A percentile compares a stretch with the other conserved stretches of the same genome.
phyloP scores from a whole-genome alignment of 2,329 filamentous ascomycete genomes.

The Trichoderma aggressivum region DNA sequence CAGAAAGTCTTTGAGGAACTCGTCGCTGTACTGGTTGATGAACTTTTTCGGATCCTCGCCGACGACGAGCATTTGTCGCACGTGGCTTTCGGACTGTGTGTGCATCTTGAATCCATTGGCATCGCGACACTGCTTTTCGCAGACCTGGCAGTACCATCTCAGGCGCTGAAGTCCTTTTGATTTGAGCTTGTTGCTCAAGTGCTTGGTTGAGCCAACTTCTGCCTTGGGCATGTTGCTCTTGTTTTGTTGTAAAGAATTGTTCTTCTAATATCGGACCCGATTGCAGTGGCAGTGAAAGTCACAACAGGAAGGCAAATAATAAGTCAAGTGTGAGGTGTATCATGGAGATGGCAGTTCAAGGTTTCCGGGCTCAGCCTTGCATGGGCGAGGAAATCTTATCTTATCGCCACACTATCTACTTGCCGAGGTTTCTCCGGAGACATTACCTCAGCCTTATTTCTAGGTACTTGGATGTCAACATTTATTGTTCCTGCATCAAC shows the following conservation, averaged over 20 bases:
- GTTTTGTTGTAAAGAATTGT: slow-evolving; percentile 18
- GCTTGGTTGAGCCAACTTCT: slow-evolving; percentile 88
- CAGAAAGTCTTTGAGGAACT: slow-evolving; percentile 80
- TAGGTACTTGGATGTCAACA: neutral
- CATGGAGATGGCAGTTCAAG: neutral
- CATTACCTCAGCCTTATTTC: slow-evolving; percentile 9
- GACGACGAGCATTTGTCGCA: slow-evolving; percentile 82
- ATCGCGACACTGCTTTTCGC: slow-evolving; percentile 64
- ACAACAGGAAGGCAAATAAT: neutral
- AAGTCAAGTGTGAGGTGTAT: neutral
- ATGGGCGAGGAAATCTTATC: slow-evolving; percentile 19
- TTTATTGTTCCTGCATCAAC: neutral
- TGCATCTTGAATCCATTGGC: slow-evolving; percentile 93
- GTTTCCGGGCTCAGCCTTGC: slow-evolving; percentile 19
- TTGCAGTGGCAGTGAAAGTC: neutral
- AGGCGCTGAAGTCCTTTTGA: slow-evolving; percentile 73
- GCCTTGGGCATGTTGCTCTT: slow-evolving; percentile 77
- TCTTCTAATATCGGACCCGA: neutral
- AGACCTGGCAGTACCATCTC: slow-evolving; percentile 87
- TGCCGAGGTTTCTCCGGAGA: neutral
- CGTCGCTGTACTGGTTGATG: slow-evolving; percentile 75
- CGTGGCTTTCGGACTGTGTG: slow-evolving; percentile 77
- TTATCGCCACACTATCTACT: slow-evolving; percentile 4
- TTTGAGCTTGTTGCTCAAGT: slow-evolving; percentile 88
- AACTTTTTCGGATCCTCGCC: slow-evolving; percentile 82